Evolutionary conservation across 306 rosid genomes (phyloP), one percentile per base, ranked within the genome.

Genomic region (Biancaea sappan): DNA sequence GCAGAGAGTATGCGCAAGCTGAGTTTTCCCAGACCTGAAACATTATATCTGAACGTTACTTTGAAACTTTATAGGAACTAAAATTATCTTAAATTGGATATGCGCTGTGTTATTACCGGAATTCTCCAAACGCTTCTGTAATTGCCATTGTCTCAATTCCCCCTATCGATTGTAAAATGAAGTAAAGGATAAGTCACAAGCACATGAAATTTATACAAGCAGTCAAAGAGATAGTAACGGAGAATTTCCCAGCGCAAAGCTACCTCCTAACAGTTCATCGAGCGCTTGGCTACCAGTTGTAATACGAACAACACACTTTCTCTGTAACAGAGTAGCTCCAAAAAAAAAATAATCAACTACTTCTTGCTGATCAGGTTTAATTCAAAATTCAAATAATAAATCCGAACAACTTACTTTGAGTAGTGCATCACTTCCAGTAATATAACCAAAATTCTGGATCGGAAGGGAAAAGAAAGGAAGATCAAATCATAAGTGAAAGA

Each of bases 251-350:
- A 21, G 80, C 31, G 52, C 75, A 74, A 78, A n/a, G 57, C 68
- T 81, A 86, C 98, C 98, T 75, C 98, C 97, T 80, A 94, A 85
- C 65, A 94, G 85, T 71, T 94, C 98, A 83, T 94, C 98, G 12
- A 94, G 92, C 46, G 98, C 98, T 76, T 91, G 96, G 80, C 97
- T 94, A 75, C 98, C 98, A 2, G 98, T 94, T 37, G 98, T 94
- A 61, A 94, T 91, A 41, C 86, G 86, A 57, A 94, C 58, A 67
- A 94, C 94, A 13, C 91, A 78, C 76, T 91, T 91, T 47, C 98
- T 94, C 98, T 91, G 57, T 51, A 59, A 72, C 54, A 41, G 78
- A 82, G 69, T 8, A 82, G 77, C 21, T n/a, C n/a, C n/a, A n/a
- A n/a, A 56, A 12, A 62, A 34, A 11, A 31, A 35, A 62, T 8